These are phyloP conservation scores for Pterocarpus santalinus DNA, from an alignment of 306 rosid species.

Conservation along the genomic window DNA sequence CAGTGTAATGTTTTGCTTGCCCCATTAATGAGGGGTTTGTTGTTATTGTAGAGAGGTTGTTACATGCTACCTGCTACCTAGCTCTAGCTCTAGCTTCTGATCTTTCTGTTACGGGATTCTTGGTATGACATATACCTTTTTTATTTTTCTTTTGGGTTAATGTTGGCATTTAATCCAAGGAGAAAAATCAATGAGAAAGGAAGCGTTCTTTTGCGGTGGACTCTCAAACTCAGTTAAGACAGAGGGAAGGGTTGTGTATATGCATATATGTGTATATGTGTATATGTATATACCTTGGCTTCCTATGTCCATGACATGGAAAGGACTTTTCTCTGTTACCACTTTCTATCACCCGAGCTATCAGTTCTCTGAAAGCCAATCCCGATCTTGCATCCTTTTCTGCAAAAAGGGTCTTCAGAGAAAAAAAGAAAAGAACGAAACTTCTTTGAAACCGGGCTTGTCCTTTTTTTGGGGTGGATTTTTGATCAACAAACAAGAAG, in stretches of 20 bases:
- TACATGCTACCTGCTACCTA: neutral
- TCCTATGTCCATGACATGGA: conserved; percentile 37
- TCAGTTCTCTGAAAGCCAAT: conserved; percentile 45
- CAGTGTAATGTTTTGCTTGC: conserved; percentile 47
- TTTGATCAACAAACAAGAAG: conserved; percentile 38
- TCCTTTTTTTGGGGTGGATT: conserved; percentile 39
- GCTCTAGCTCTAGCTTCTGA: conserved; percentile 18
- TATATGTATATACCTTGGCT: neutral
- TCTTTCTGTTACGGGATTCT: neutral
- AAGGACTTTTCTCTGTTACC: conserved; percentile 39
- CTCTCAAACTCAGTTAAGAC: neutral
- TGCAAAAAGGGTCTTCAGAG: conserved; percentile 27
- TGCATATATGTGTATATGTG: neutral
- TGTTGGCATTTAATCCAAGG: conserved; percentile 39
- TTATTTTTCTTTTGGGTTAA: conserved; percentile 1
- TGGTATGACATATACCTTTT: neutral
- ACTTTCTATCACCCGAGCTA: conserved; percentile 45
- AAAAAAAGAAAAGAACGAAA: conserved; percentile 26
- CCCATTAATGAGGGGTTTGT: conserved; percentile 44
- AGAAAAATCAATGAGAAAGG: neutral
- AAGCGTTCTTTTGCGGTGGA: no score
- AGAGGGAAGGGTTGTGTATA: neutral
- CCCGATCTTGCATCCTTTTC: conserved; percentile 39
- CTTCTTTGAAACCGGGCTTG: conserved; percentile 34
- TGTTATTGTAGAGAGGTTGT: neutral